Evolutionary conservation across 2,329 filamentous ascomycete species (phyloP).

Genomic region (Diplodia seriata): DNA sequence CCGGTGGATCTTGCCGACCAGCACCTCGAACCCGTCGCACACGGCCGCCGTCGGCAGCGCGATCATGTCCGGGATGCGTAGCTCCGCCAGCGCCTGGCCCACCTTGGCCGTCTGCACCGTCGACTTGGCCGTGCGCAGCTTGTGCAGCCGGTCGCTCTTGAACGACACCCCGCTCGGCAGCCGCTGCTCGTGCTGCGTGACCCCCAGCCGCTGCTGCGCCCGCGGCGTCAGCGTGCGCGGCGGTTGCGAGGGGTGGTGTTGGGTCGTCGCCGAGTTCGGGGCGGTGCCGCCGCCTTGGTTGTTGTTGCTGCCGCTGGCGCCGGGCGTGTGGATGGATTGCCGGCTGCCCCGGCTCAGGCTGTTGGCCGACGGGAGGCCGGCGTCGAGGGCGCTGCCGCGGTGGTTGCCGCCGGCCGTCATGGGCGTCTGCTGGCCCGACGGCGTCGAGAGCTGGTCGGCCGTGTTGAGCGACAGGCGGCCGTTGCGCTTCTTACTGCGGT

Average conservation of each 20-base stretch:
- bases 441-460: constrained; percentile 47
- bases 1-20: constrained; percentile 71
- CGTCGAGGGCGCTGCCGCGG: constrained; percentile 41
- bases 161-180: constrained; percentile 87
- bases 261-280: constrained; percentile 35
- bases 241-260: constrained; percentile 46
- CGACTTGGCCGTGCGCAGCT: constrained; percentile 78
- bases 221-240: constrained; percentile 53
- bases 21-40: constrained; percentile 72
- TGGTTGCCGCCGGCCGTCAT: constrained; percentile 41
- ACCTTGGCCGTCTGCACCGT: constrained; percentile 79
- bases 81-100: constrained; percentile 71
- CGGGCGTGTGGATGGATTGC: constrained; percentile 39
- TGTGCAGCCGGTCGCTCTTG: constrained; percentile 81
- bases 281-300: constrained; percentile 51
- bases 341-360: constrained; percentile 35
- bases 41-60: constrained; percentile 77
- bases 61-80: constrained; percentile 73
- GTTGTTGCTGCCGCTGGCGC: constrained; percentile 40
- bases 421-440: constrained; percentile 38
- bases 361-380: constrained; percentile 41
- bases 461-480: constrained; percentile 47
- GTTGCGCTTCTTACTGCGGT: constrained; percentile 87
- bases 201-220: constrained; percentile 79
- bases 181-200: constrained; percentile 85